phyloP scores from a whole-genome alignment of 352 stramenopile species.

The Globisporangium iwayamae region DNA sequence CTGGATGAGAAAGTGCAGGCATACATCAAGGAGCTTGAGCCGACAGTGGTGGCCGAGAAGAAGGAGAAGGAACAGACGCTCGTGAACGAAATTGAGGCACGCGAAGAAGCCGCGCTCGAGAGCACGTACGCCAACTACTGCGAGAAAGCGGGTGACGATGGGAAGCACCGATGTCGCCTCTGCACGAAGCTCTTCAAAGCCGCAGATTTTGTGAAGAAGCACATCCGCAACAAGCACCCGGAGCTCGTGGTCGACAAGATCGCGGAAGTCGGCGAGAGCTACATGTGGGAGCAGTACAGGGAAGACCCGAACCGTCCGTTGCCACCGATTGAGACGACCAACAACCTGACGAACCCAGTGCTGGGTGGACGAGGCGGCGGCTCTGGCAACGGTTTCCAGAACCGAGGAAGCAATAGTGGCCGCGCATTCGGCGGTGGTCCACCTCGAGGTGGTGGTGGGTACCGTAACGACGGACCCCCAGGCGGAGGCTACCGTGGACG shows the following conservation, averaged over 20 bases:
- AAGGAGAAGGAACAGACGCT: slow-evolving; percentile 52
- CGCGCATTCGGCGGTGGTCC: slow-evolving; percentile 11
- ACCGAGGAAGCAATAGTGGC: slow-evolving; percentile 27
- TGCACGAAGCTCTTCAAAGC: slow-evolving; percentile 88
- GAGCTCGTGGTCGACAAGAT: slow-evolving; percentile 83
- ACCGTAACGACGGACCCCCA: slow-evolving; percentile 47
- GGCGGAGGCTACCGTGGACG: slow-evolving; percentile 40
- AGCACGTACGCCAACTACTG: slow-evolving; percentile 80
- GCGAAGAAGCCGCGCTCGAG: slow-evolving; percentile 69
- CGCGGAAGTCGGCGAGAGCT: slow-evolving; percentile 74
- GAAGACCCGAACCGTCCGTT: slow-evolving; percentile 77
- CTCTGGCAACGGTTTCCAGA: slow-evolving; percentile 35
- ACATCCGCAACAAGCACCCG: slow-evolving; percentile 86
- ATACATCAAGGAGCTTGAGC: slow-evolving; percentile 55
- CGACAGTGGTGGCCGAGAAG: slow-evolving; percentile 45
- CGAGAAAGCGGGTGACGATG: slow-evolving; percentile 78
- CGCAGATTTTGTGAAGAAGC: slow-evolving; percentile 86
- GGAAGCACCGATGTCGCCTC: slow-evolving; percentile 78
- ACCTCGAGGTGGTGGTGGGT: slow-evolving; percentile 36
- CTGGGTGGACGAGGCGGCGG: slow-evolving; percentile 40
- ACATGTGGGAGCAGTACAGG: slow-evolving; percentile 87
- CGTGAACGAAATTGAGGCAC: slow-evolving; percentile 71
- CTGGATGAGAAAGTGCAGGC: slow-evolving; percentile 77
- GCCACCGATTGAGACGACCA: slow-evolving; percentile 67
- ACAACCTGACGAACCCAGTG: slow-evolving; percentile 52